A percentile compares a stretch with the other conserved stretches of the same genome.
phyloP scores from a whole-genome alignment of 148 eudicot genomes.

The Linanthus parryae region DNA sequence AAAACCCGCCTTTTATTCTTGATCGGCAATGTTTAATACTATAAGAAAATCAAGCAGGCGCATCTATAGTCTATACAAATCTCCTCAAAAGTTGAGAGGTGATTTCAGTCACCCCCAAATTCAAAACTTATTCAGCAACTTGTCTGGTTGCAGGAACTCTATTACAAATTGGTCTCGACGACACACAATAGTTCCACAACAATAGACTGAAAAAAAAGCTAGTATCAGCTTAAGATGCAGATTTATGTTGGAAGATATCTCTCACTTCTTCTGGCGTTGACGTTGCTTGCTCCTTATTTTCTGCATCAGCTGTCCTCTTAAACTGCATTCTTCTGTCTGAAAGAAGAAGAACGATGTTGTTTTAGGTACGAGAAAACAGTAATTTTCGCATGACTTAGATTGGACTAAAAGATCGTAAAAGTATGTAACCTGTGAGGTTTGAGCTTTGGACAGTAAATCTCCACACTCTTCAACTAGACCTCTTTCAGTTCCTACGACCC shows the following conservation, averaged over 20 bases:
- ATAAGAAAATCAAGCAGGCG: too few relatives aligned
- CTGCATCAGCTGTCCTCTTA: slow-evolving; percentile 63
- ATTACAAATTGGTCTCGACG: too few relatives aligned
- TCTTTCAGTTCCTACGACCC: slow-evolving; percentile 46
- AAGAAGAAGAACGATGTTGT: neutral
- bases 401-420: neutral
- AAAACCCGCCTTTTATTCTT: too few relatives aligned
- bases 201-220: too few relatives aligned
- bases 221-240: too few relatives aligned
- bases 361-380: neutral
- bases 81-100: too few relatives aligned
- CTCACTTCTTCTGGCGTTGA: slow-evolving; percentile 2
- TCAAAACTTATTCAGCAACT: too few relatives aligned
- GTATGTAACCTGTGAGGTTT: slow-evolving; percentile 40
- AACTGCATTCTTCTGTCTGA: slow-evolving; percentile 71
- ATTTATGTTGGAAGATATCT: neutral
- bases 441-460: slow-evolving; percentile 38
- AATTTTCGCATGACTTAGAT: neutral
- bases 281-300: slow-evolving; percentile 16
- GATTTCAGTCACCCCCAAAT: too few relatives aligned
- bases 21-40: too few relatives aligned
- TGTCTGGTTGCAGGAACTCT: too few relatives aligned
- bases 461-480: slow-evolving; percentile 58
- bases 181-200: too few relatives aligned
- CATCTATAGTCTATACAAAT: too few relatives aligned